Base-by-base conservation (phyloP, 257 asterid species). In the Knoxia roxburghii region DNA sequence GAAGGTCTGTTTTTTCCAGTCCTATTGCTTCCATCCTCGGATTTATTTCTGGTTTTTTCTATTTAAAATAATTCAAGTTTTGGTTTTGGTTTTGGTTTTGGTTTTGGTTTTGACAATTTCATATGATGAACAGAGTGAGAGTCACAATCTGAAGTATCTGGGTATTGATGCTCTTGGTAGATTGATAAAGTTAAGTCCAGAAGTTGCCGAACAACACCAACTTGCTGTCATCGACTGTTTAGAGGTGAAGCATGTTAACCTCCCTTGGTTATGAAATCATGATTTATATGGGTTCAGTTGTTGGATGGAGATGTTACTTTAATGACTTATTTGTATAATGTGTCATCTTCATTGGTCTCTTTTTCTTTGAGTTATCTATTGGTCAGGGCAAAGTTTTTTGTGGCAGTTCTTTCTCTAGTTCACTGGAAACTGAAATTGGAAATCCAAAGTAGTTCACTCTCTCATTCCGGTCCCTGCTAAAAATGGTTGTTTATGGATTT, bases 151-250 rank as follows among this genome's bases (percentile, higher is more conserved):
- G 75, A 94, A 87, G 78, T 94, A 94, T 84, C 93, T 94, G 79
- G 97, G 99, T 56, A 94, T 90, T 76, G 99, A 88, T 87, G 91
- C 96, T 64, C 97, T 94, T 80, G 93, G 97, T 75, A 86, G 95
- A 71, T 83, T 94, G 81, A 90, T 94, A 84, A 94, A 83, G 87
- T 82, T 87, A 77, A 90, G 87, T 78, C 95, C 97, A 51, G 96
- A 90, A 72, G 86, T 94, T 65, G 96, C 99, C 45, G 99, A 94
- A 64, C 96, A 86, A 72, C 99, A 94, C 79, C 99, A 94, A 75
- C 83, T 94, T 77, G 93, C 99, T 58, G 99, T 94, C 64, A 94
- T 94, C 61, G 97, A 94, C 75, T 94, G 99, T 79, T 81, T 94
- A 73, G 99, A 94, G 99, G 99, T 94, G 70, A 77, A 78, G 27